phyloP scores from a whole-genome alignment of 495 filamentous ascomycete species.

The Xylaria flabelliformis region DNA sequence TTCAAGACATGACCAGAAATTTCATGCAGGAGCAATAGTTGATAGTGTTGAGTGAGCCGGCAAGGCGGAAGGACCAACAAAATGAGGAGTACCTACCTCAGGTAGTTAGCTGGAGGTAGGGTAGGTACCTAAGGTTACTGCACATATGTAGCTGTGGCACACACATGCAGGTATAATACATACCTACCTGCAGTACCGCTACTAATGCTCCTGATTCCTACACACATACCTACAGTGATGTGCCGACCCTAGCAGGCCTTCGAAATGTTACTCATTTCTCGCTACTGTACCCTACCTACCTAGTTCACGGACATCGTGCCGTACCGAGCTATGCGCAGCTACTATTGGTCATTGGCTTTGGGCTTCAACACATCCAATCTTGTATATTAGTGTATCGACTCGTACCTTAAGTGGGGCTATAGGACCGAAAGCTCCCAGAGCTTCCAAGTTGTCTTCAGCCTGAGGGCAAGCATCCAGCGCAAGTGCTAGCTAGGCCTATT shows the following conservation, averaged over 20 bases:
- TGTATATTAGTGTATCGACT: neutral
- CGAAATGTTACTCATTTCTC: no score
- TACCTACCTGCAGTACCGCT: neutral
- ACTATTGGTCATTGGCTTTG: neutral
- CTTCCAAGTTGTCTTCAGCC: neutral
- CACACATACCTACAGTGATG: no score
- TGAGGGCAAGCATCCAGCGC: neutral
- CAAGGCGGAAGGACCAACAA: neutral
- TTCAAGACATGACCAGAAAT: neutral
- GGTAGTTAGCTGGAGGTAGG: no score
- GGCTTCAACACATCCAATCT: neutral
- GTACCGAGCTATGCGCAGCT: neutral
- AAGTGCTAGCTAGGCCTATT: neutral
- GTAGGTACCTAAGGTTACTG: neutral
- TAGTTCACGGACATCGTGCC: neutral
- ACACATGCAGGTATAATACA: neutral
- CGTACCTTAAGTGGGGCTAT: neutral
- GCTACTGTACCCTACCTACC: neutral
- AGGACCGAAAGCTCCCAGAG: constrained; percentile 16
- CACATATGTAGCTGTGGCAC: neutral
- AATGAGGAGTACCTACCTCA: neutral
- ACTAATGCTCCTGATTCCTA: no score
- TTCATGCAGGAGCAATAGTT: neutral
- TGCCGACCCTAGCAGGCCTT: no score
- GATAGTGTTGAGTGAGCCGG: neutral